Conservation (phyloP, 129 eudicot genomes). For the Flaveria ramosissima region DNA sequence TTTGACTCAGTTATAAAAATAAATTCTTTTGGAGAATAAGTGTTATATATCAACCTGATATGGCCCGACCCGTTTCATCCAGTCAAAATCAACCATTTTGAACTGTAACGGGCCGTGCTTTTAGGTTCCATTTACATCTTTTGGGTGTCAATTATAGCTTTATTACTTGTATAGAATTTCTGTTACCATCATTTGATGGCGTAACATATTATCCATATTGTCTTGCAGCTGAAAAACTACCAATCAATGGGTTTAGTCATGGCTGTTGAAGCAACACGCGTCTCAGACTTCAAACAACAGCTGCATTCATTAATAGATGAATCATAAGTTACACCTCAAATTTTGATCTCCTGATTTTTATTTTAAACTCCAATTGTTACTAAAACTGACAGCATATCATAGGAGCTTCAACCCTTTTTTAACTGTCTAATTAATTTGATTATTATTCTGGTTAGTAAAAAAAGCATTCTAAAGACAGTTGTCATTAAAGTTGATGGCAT, state of each 20-base stretch:
- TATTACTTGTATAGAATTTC: neutral
- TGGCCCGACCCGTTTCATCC: constrained; percentile 3
- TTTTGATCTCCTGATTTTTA: neutral
- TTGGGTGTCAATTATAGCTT: neutral
- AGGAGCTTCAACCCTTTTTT: neutral
- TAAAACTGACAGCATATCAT: neutral
- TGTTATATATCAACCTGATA: neutral
- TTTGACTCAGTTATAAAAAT: neutral
- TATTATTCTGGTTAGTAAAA: neutral
- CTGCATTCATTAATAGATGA: constrained; percentile 42
- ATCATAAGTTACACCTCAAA: constrained; percentile 8
- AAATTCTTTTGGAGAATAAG: neutral
- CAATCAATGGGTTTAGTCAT: constrained; percentile 43
- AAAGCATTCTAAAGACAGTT: constrained; percentile 15
- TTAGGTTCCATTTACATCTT: neutral
- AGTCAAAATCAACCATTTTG: neutral
- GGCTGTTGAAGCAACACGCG: constrained; percentile 37
- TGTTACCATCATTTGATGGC: neutral
- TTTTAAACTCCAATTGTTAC: constrained; percentile 12
- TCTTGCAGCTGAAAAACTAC: constrained; percentile 39
- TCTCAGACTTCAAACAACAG: constrained; percentile 29
- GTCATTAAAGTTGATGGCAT: constrained; percentile 16
- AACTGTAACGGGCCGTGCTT: neutral
- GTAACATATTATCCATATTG: neutral
- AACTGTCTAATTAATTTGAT: neutral